Conservation (phyloP, 495 filamentous ascomycete genomes). For the Aeminium ludgeri region DNA sequence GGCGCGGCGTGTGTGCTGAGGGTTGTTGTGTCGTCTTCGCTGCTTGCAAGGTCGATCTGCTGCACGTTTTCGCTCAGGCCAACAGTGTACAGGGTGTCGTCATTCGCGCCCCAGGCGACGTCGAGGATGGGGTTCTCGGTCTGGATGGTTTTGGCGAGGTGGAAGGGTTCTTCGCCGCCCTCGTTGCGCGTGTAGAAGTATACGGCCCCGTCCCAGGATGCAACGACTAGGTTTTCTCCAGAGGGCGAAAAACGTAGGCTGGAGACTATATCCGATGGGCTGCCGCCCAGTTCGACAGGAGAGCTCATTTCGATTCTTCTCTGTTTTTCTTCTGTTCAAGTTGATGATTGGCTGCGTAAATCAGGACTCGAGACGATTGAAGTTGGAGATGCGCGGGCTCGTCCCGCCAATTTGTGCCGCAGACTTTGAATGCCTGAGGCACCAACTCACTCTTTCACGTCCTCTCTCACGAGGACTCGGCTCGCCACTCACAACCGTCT, state of each 20-base stretch:
- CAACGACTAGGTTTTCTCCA: slow-evolving; percentile 57
- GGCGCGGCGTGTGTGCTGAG: slow-evolving; percentile 62
- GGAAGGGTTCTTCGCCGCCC: slow-evolving; percentile 35
- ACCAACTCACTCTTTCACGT: too few relatives aligned
- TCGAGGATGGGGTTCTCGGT: slow-evolving; percentile 68
- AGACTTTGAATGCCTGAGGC: too few relatives aligned
- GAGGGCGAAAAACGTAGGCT: slow-evolving; percentile 68
- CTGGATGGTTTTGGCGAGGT: slow-evolving; percentile 25
- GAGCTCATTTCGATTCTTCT: too few relatives aligned
- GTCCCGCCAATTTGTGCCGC: too few relatives aligned
- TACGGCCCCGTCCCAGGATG: slow-evolving; percentile 87
- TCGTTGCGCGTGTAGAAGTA: slow-evolving; percentile 70
- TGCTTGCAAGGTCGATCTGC: slow-evolving; percentile 53
- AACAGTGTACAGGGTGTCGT: slow-evolving; percentile 65
- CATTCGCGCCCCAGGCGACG: slow-evolving; percentile 65
- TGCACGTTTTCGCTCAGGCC: slow-evolving; percentile 75
- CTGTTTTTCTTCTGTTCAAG: too few relatives aligned
- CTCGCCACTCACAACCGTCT: too few relatives aligned
- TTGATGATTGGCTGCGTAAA: too few relatives aligned
- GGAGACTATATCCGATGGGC: slow-evolving; percentile 80
- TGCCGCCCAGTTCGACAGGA: slow-evolving; percentile 53
- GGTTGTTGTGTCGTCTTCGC: slow-evolving; percentile 50
- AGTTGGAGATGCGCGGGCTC: too few relatives aligned
- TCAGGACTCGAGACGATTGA: too few relatives aligned
- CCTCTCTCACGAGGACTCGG: too few relatives aligned